Evolutionary conservation across 352 stramenopile genomes (phyloP).

Genomic region (Pythium vanterpoolii): DNA sequence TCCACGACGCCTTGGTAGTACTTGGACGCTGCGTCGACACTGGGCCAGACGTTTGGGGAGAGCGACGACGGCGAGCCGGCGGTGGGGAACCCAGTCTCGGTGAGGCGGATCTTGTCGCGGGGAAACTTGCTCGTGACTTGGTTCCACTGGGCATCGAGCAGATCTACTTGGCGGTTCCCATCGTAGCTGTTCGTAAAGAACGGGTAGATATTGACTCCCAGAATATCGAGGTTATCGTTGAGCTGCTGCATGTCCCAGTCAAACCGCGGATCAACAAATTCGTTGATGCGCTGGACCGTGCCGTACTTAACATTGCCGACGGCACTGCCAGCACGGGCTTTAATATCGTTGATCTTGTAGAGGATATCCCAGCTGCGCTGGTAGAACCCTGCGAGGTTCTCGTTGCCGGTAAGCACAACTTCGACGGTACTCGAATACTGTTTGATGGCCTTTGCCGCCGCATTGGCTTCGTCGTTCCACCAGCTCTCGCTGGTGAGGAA

Average conservation of each 20-base stretch:
- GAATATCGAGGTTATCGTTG: slow-evolving; percentile 20
- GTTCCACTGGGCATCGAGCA: slow-evolving; percentile 31
- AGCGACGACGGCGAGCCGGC: slow-evolving; percentile 16
- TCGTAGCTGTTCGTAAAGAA: slow-evolving; percentile 36
- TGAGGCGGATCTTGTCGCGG: slow-evolving; percentile 28
- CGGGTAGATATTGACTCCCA: slow-evolving; percentile 38
- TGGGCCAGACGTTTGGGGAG: slow-evolving; percentile 21
- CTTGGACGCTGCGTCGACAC: slow-evolving; percentile 14
- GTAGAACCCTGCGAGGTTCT: slow-evolving; percentile 27
- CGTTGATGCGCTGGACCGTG: slow-evolving; percentile 39
- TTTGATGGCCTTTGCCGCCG: slow-evolving; percentile 37
- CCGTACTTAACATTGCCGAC: slow-evolving; percentile 48
- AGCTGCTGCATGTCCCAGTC: slow-evolving; percentile 21
- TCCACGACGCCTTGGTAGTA: slow-evolving; percentile 30
- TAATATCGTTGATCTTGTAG: slow-evolving; percentile 30
- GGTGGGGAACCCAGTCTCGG: slow-evolving; percentile 32
- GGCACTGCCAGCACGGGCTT: slow-evolving; percentile 12
- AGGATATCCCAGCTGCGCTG: slow-evolving; percentile 22
- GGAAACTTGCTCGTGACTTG: slow-evolving; percentile 19
- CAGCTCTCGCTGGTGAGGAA: slow-evolving; percentile 46
- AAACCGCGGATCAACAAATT: slow-evolving; percentile 24
- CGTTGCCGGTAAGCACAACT: slow-evolving; percentile 47
- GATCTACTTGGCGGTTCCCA: slow-evolving; percentile 7
- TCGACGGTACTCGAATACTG: slow-evolving; percentile 40
- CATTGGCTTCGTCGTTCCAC: slow-evolving; percentile 36